Evolutionary conservation across 768 basidiomycete genomes (phyloP).

Genomic region (Trametes gibbosa): DNA sequence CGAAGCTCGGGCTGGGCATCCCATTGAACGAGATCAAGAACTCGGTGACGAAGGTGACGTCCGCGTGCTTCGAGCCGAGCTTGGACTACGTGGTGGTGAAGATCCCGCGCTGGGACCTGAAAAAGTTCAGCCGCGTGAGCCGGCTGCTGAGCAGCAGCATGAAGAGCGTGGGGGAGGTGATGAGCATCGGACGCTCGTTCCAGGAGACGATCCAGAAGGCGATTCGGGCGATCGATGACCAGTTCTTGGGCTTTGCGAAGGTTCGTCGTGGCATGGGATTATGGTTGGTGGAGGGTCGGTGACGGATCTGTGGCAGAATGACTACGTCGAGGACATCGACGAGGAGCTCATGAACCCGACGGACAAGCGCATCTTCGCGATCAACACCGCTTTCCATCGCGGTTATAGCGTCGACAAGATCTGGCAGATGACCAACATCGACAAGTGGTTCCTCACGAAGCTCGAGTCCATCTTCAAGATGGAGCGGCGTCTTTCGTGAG

Average conservation of each 20-base stretch:
- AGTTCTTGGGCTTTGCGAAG: slow-evolving; percentile 89
- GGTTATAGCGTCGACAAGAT: slow-evolving; percentile 96
- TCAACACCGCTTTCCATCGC: slow-evolving; percentile 88
- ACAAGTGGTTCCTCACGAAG: slow-evolving; percentile 96
- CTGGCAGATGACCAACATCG: slow-evolving; percentile 97
- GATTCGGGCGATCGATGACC: slow-evolving; percentile 93
- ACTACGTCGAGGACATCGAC: slow-evolving; percentile 86
- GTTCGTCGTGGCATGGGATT: slow-evolving; percentile 37
- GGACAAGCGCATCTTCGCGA: slow-evolving; percentile 95
- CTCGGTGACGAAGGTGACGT: slow-evolving; percentile 93
- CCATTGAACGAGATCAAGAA: slow-evolving; percentile 98
- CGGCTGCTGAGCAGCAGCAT: slow-evolving; percentile 89
- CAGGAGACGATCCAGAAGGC: slow-evolving; percentile 99
- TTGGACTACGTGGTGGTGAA: slow-evolving; percentile 98
- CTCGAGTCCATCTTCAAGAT: slow-evolving; percentile 81
- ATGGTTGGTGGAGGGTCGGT: background rate
- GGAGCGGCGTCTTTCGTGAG: slow-evolving; percentile 75
- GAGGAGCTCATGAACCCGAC: slow-evolving; percentile 93
- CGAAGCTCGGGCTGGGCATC: slow-evolving; percentile 95
- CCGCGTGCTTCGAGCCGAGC: slow-evolving; percentile 96
- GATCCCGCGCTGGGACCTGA: slow-evolving; percentile 98
- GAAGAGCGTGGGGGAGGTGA: slow-evolving; percentile 99
- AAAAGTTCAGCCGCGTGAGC: slow-evolving; percentile 96
- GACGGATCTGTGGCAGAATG: slow-evolving; percentile 53
- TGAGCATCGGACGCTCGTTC: slow-evolving; percentile 98